These are phyloP conservation scores for Cladosporium sphaerospermum DNA, from an alignment of 2,329 filamentous ascomycete species.

Conservation along the genomic window DNA sequence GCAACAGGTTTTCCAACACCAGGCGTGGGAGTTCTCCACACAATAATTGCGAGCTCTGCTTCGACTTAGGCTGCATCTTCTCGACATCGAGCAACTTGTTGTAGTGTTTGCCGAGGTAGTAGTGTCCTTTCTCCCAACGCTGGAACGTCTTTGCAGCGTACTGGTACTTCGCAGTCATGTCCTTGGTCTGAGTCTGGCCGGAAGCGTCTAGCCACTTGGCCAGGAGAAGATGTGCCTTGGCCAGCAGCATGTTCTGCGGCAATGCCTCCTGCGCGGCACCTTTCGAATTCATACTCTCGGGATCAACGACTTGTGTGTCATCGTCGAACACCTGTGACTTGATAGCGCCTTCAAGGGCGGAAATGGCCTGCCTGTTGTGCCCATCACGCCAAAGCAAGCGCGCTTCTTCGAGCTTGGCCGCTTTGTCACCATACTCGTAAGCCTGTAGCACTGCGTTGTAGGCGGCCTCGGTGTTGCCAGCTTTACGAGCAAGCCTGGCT, in stretches of 20 bases:
- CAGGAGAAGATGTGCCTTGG: constrained; percentile 75
- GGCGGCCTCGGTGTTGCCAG: constrained; percentile 74
- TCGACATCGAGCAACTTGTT: constrained; percentile 92
- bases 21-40: constrained; percentile 80
- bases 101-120: constrained; percentile 94
- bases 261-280: constrained; percentile 21
- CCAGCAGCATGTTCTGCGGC: constrained; percentile 57
- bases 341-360: constrained; percentile 81
- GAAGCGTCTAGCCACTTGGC: constrained; percentile 95
- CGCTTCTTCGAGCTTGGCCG: constrained; percentile 89
- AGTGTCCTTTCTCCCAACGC: constrained; percentile 94
- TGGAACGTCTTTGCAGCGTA: constrained; percentile 63
- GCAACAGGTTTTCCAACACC: constrained; percentile 87
- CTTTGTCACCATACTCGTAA: constrained; percentile 73
- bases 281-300: background rate
- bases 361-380: constrained; percentile 90
- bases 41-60: constrained; percentile 54
- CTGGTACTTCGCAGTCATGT: constrained; percentile 75
- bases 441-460: constrained; percentile 93
- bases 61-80: constrained; percentile 65
- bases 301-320: constrained; percentile 11
- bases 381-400: constrained; percentile 89
- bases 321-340: constrained; percentile 64
- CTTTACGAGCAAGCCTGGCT: constrained; percentile 79
- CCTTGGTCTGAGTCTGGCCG: constrained; percentile 82